Base-by-base conservation (phyloP, 208 protist species). In the Crithidia brevicula region DNA sequence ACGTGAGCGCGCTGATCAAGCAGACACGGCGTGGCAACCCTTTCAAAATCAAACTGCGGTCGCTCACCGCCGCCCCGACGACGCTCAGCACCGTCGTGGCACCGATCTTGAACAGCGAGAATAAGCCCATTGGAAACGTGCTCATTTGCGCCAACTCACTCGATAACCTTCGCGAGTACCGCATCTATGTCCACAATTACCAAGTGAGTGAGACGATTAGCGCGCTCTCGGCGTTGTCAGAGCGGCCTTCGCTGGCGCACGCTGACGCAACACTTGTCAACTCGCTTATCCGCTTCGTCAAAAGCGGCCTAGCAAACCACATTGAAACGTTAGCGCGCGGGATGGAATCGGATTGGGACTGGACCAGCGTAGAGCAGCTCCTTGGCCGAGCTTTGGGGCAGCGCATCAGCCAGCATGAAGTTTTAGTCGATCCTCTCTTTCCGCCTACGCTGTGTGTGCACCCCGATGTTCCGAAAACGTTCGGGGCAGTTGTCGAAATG, bases 301-400 rank as follows among this genome's bases (percentile, higher is more conserved):
- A 63, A n/a, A 89, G 75, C 59, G 67, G 76, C 11, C 65, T 73
- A 5, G 79, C 82, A 4, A 84, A 80, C 65, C 73, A 85, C 20
- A 70, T 94, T 18, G 83, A 92, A 33, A 72, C 85, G 28, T 60
- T 90, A 2, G 86, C 87, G 10, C 82, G 86, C 18, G 89, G 79
- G 53, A 93, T 96, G 91, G 62, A 85, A 59, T 79, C 85, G 13
- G 89, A 93, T 45, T 96, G 91, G 91, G 91, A 96, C 73, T 96
- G 91, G 89, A 95, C 91, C 0, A 94, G 81, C 54, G 81, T 83
- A 31, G 87, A 96, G 47, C 89, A 92, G 52, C 71, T 96, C 42
- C 71, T 94, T 9, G 88, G 85, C 46, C 77, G 81, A 16, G 83
- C 79, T 4, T 53, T 96, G 15, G 81, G 85, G 16, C 81, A 72